Conservation (phyloP, 495 filamentous ascomycete genomes). For the Annulohypoxylon nitens region DNA sequence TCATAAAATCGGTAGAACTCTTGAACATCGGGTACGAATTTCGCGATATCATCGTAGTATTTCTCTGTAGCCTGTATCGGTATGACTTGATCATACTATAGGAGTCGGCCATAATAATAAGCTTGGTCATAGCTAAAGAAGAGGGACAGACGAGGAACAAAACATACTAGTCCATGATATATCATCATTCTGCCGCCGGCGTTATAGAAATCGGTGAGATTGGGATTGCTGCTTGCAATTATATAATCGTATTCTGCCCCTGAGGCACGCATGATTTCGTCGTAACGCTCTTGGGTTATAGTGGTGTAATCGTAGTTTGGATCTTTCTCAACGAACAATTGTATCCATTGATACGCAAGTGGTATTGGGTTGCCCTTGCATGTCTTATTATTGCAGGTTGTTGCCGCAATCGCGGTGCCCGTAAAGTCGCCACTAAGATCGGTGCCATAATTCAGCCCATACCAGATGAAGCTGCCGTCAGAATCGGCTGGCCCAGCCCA, state of each 20-base stretch:
- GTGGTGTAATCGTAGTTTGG: constrained; percentile 31
- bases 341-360: constrained; percentile 25
- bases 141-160: neutral
- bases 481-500: constrained; percentile 40
- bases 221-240: constrained; percentile 54
- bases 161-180: constrained; percentile 59
- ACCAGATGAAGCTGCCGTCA: constrained; percentile 44
- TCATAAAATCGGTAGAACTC: constrained; percentile 53
- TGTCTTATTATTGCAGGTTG: constrained; percentile 27
- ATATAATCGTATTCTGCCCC: constrained; percentile 50
- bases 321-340: constrained; percentile 44
- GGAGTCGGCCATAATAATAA: neutral
- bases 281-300: constrained; percentile 41
- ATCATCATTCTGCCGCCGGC: constrained; percentile 61
- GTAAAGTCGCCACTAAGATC: constrained; percentile 39
- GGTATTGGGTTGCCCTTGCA: constrained; percentile 30
- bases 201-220: constrained; percentile 56
- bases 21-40: constrained; percentile 26
- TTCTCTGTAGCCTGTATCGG: constrained; percentile 41
- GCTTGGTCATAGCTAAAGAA: neutral
- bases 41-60: constrained; percentile 48
- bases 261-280: constrained; percentile 48
- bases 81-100: constrained; percentile 45
- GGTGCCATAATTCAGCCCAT: constrained; percentile 39
- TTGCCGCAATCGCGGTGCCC: constrained; percentile 37